Evolutionary conservation across 176 grass and related monocot species (phyloP), one percentile per base, ranked within the genome.

Genomic region (Carex scoparia): DNA sequence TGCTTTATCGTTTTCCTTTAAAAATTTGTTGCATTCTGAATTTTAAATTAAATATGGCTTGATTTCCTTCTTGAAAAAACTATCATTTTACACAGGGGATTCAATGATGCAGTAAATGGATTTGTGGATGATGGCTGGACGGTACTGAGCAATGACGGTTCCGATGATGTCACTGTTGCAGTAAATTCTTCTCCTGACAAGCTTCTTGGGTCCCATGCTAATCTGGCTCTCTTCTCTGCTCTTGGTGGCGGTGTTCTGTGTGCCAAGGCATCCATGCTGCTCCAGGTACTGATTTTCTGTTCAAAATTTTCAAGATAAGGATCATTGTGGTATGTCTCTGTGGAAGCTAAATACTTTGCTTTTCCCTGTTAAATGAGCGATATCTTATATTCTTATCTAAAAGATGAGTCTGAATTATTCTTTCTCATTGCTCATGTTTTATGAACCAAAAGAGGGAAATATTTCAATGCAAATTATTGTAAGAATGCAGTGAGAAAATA

Each of bases 111-210:
- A 66, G 80, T 99, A 12, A 94, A 92, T 69, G 91, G 96, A n/a
- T 92, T 99, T 69, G 87, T 71, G 5, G 96, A 92, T 82, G 96
- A 99, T 73, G 93, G 93, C 15, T 99, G 96, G 96, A 94, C 89
- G 27, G 81, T 92, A 77, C 61, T 95, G 10, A 80, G 83, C 81
- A 91, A 75, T 46, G 90, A 99, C 60, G 93, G 90, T 8, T 77
- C 89, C 16, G 93, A 94, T 13, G 96, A 99, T 86, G 91, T 99
- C 51, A 95, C 87, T 12, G 65, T 99, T 74, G 89, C 86, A 69
- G 90, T 95, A 3, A 99, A 94, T 9, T 88, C 92, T 48, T 94
- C 92, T 9, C 87, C 81, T 40, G 92, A 80, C 59, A 98, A 88
- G 76, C 71, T 93, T 74, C 89, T 94, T 19, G 81, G 88, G 11